These are phyloP conservation scores for Phytophthora tentaculata DNA, from an alignment of 352 stramenopile species.

Conservation along the genomic window DNA sequence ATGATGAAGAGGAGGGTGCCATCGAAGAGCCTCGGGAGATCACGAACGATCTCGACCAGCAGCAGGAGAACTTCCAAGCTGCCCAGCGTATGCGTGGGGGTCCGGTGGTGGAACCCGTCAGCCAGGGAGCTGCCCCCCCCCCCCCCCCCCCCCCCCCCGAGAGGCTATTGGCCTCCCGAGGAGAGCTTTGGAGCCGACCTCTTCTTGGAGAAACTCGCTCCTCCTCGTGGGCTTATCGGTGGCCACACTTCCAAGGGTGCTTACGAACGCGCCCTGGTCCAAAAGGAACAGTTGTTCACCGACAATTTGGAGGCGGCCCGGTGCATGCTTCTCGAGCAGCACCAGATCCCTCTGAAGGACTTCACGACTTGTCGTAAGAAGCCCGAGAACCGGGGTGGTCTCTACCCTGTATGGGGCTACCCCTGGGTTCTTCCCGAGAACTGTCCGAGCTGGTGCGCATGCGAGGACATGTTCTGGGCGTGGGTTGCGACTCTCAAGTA, in stretches of 20 bases:
- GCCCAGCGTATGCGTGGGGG: neutral
- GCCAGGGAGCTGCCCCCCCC: no score
- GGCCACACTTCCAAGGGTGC: neutral
- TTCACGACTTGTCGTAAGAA: no score
- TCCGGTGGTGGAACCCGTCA: neutral
- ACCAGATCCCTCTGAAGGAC: no score
- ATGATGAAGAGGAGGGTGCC: no score
- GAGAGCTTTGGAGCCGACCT: neutral
- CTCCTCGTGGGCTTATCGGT: neutral
- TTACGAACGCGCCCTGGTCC: neutral
- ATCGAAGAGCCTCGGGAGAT: no score
- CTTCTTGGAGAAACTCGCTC: neutral
- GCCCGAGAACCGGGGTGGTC: no score
- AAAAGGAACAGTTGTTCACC: neutral
- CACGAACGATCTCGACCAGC: no score
- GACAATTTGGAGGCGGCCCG: neutral
- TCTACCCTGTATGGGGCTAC: neutral
- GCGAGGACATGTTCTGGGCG: neutral
- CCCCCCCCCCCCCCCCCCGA: no score
- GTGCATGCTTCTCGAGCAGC: neutral
- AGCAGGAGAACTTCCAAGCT: no score
- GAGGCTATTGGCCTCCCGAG: neutral
- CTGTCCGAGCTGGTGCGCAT: neutral
- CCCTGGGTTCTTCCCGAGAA: neutral
- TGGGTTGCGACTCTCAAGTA: neutral